Percentiles rank a stretch among this genome's conserved stretches.
phyloP scores from a whole-genome alignment of 1,284 basidiomycete genomes.

The Volvariella volvacea region DNA sequence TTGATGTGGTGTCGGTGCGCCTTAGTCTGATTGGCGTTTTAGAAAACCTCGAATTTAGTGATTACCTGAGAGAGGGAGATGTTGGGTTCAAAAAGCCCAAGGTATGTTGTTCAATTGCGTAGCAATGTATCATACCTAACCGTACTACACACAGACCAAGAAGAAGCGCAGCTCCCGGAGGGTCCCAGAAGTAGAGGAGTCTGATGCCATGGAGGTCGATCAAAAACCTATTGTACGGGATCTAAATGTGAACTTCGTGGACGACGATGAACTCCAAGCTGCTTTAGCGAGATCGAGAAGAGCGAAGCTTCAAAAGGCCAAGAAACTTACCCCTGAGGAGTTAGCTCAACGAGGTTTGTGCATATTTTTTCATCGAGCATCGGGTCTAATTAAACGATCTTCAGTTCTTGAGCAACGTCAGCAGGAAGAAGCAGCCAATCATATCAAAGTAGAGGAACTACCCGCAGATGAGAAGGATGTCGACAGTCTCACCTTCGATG shows the following conservation, averaged over 20 bases:
- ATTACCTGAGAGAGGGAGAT: conserved; percentile 90
- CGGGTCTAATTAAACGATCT: conserved; percentile 10
- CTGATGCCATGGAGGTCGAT: conserved; percentile 75
- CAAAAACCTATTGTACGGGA: conserved; percentile 60
- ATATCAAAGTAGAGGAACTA: conserved; percentile 55
- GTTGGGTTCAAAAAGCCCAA: conserved; percentile 92
- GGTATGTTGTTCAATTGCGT: conserved; percentile 33
- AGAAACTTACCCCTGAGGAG: conserved; percentile 81
- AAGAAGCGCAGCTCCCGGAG: conserved; percentile 81
- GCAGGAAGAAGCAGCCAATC: conserved; percentile 39
- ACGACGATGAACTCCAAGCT: conserved; percentile 97
- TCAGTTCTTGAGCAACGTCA: conserved; percentile 64
- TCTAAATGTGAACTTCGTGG: conserved; percentile 85
- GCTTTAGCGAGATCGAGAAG: conserved; percentile 83
- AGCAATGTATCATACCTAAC: not conserved
- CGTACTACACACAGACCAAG: conserved; percentile 56
- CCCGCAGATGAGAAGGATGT: conserved; percentile 39
- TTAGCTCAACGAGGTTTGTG: conserved; percentile 72
- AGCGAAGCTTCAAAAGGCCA: conserved; percentile 72
- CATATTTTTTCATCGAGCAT: conserved; percentile 1
- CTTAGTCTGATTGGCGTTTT: conserved; percentile 9
- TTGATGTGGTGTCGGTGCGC: not conserved
- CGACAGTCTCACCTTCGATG: conserved; percentile 83
- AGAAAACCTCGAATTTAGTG: conserved; percentile 85
- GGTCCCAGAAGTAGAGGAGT: conserved; percentile 58